Base-by-base conservation (phyloP, 208 protist genomes). In the Novymonas esmeraldas region DNA sequence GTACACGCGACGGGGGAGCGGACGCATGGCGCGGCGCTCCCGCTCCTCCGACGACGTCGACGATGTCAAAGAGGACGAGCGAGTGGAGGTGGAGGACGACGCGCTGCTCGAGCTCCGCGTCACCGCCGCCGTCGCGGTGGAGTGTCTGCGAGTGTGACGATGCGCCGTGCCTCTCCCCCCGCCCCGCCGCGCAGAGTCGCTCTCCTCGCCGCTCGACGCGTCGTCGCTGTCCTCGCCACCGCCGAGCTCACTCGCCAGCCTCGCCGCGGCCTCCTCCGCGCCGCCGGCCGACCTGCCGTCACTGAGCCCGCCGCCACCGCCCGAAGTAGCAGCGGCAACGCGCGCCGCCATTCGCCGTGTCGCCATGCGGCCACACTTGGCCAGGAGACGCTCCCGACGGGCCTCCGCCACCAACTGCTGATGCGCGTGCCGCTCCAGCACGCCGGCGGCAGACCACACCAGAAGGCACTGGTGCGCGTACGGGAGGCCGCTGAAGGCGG, bases 391-490 rank as follows among this genome's bases (percentile, higher is more conserved):
- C 50, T 45, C 71, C 2, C 67, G 69, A 10, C 65, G 70, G 1
- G 50, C 52, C 44, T 68, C 64, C 5, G 56, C 61, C 14, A 42
- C 59, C 6, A 42, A 41, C 24, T 45, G 66, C 18, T 45, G 66
- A 36, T 31, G 61, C 13, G 26, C 42, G 55, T 77, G 69, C 13
- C 51, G 42, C 54, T 81, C 56, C 16, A 94, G 72, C 46, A 89
- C 50, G 2, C 64, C 58, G 3, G 76, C 71, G 3, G 84, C 83
- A 18, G 90, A 82, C 86, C 89, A 94, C 22, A 84, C 79, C 2
- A 94, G 73, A 7, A 94, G 73, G 58, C 89, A 94, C 51, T 84
- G 78, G 66, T 92, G 85, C 20, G 85, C 76, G 73, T 92, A 94
- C 14, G 85, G 67, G 18, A 94, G 66, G 1, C 52, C 46, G 0